Base-by-base conservation (phyloP, 1,284 basidiomycete species). In the Paramarasmius palmivorus region DNA sequence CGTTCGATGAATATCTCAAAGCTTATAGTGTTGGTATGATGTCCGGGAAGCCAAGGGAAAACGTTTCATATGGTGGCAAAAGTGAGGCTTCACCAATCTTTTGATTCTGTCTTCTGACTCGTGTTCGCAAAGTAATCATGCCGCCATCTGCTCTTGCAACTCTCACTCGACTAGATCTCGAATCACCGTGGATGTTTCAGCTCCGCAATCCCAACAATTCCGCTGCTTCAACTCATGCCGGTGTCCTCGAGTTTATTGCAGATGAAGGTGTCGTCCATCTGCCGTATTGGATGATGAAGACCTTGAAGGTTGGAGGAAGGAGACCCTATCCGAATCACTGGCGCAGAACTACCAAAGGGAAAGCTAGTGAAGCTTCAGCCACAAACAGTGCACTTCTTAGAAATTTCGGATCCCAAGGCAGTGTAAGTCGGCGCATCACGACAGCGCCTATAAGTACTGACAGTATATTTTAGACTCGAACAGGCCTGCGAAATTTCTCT, bases 261-360 rank as follows among this genome's bases (percentile, higher is more conserved):
- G 92, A 98, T 54, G 95, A 98, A 69, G 97, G 97, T 14, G 82
- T 91, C 19, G 95, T 97, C 2, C 92, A 99, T 74, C 77, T 99
- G 12, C 97, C 97, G 0, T 92, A 94, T 59, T 99, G 97, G 97
- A 98, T 99, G 94, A 99, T 99, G 97, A 93, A 92, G 72, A 93
- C 93, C 7, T 76, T 99, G 8, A 83, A n/a, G 90, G 23, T 74
- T 99, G 25, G 88, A 89, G 49, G 97, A 99, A 70, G 97, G 97
- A 12, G 96, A 99, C 73, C 88, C 93, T 4, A 92, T 99, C 57
- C 87, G 95, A 35, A 86, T 99, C 40, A 95, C 90, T 1, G 95
- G 95, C 1, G 81, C 90, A 0, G 86, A 90, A 55, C 78, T 98
- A 12, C 88, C 88, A 0, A 98, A 99, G 73, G 97, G 97, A 58